Conservation (phyloP, 2,329 filamentous ascomycete genomes). For the Phaeosphaeriaceae sp. region DNA sequence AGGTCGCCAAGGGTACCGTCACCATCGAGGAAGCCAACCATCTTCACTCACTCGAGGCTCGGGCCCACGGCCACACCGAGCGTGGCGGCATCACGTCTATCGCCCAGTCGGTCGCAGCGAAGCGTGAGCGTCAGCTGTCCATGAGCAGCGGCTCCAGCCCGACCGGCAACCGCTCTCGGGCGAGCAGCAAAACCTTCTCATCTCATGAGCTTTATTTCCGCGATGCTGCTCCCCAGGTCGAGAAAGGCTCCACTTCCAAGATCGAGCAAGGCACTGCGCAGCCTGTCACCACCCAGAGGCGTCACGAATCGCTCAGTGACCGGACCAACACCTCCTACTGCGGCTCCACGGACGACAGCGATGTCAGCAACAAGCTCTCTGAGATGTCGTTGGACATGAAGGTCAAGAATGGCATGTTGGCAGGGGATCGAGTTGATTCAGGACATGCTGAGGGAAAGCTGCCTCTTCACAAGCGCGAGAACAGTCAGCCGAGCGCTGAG, state of each 20-base stretch:
- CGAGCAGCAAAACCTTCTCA: constrained; percentile 19
- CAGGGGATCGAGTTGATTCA: not conserved
- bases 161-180: constrained; percentile 11
- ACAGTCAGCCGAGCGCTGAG: constrained; percentile 9
- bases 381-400: constrained; percentile 10
- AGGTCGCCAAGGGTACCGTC: constrained; percentile 42
- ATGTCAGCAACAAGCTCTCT: constrained; percentile 8
- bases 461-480: constrained; percentile 15
- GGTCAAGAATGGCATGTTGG: not conserved
- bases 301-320: constrained; percentile 22
- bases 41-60: constrained; percentile 52
- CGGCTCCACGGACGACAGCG: constrained; percentile 4
- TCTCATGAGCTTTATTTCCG: constrained; percentile 37
- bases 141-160: constrained; percentile 16
- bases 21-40: constrained; percentile 51
- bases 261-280: constrained; percentile 40
- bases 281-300: constrained; percentile 11
- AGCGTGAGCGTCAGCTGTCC: constrained; percentile 29
- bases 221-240: constrained; percentile 40
- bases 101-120: constrained; percentile 51
- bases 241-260: constrained; percentile 40
- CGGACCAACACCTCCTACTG: constrained; percentile 14
- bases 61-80: constrained; percentile 44
- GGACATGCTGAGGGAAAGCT: not conserved
- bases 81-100: constrained; percentile 47